A percentile compares a stretch with the other conserved stretches of the same genome.
Evolutionary conservation across 2,329 filamentous ascomycete genomes (phyloP).

Genomic region (Fusarium udum): DNA sequence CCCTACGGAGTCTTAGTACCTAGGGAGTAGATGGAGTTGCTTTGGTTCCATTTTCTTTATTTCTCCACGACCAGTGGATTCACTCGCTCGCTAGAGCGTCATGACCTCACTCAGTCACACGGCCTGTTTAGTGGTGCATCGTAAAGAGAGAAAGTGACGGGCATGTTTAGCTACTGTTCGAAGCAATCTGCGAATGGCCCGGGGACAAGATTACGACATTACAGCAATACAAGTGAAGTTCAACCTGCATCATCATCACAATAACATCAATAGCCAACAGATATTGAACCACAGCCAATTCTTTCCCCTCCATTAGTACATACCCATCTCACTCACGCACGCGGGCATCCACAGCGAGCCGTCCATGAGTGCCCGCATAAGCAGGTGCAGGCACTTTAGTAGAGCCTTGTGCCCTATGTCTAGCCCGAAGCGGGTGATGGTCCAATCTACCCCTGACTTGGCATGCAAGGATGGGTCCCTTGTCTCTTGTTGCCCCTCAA

Average conservation of each 20-base stretch:
- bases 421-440: slow-evolving; percentile 26
- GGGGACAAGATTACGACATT: background rate
- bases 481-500: slow-evolving; percentile 19
- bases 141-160: background rate
- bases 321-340: slow-evolving; percentile 15
- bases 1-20: background rate
- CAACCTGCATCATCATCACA: background rate
- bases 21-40: slow-evolving; percentile 15
- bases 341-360: slow-evolving; percentile 30
- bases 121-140: background rate
- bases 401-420: slow-evolving; percentile 25
- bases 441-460: slow-evolving; percentile 39
- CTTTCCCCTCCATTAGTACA: slow-evolving; percentile 14
- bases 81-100: slow-evolving; percentile 18
- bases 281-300: slow-evolving; percentile 4
- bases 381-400: slow-evolving; percentile 42
- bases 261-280: background rate
- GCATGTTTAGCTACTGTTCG: background rate
- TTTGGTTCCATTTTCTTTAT: slow-evolving; percentile 18
- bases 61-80: slow-evolving; percentile 17
- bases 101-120: slow-evolving; percentile 33
- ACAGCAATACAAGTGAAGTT: background rate
- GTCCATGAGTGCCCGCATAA: slow-evolving; percentile 33
- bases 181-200: background rate
- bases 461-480: slow-evolving; percentile 21